Evolutionary conservation across 2,329 filamentous ascomycete species (phyloP).

Genomic region (Tolypocladium amazonense): DNA sequence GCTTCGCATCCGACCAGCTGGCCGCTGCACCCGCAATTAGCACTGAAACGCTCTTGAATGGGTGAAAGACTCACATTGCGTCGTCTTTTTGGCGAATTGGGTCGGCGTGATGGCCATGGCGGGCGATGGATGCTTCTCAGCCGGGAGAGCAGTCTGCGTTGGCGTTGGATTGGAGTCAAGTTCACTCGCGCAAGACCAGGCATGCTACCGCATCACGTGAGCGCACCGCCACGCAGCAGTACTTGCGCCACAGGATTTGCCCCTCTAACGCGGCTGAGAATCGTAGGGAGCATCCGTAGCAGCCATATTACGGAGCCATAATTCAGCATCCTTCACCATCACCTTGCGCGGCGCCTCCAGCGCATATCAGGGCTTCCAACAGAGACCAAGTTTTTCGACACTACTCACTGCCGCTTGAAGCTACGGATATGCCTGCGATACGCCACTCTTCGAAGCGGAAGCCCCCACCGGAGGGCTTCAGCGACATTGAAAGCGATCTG

Average conservation of each 20-base stretch:
- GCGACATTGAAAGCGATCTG: conserved; percentile 78
- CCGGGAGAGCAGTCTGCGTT: conserved; percentile 16
- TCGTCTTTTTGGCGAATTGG: conserved; percentile 74
- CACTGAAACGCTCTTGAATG: conserved; percentile 2
- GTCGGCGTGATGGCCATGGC: conserved; percentile 86
- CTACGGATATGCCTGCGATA: conserved; percentile 58
- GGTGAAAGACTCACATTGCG: conserved; percentile 52
- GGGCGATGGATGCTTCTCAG: conserved; percentile 29
- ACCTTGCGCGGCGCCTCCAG: neutral
- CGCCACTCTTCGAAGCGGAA: conserved; percentile 68
- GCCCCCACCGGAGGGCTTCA: conserved; percentile 75
- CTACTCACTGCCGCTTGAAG: neutral
- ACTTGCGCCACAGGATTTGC: conserved; percentile 8
- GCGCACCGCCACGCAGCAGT: conserved; percentile 3
- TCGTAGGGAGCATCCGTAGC: no score
- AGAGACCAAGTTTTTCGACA: neutral
- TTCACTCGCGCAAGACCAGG: conserved; percentile 10
- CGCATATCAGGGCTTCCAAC: neutral
- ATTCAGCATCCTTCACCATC: neutral
- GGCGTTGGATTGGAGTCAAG: conserved; percentile 16
- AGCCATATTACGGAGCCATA: neutral
- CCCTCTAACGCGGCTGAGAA: conserved; percentile 6
- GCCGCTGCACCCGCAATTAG: conserved; percentile 50
- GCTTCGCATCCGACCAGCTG: conserved; percentile 83
- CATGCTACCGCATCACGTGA: conserved; percentile 18